A percentile compares a stretch with the other conserved stretches of the same genome.
Conservation (phyloP, 208 protist genomes). For the Crithidia thermophila region DNA sequence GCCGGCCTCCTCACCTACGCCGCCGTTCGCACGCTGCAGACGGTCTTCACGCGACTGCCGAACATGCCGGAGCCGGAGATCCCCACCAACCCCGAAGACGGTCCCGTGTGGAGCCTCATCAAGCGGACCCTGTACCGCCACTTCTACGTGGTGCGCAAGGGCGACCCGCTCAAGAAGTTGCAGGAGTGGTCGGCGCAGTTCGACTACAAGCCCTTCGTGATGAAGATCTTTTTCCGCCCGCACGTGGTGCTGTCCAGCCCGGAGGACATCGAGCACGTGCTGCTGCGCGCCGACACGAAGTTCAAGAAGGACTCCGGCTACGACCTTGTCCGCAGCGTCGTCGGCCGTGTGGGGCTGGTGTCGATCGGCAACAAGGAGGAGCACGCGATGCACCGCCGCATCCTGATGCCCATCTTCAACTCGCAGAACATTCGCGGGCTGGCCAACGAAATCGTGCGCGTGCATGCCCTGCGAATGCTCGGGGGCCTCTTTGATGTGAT, state of each 20-base stretch:
- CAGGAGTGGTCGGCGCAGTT: slow-evolving; percentile 43
- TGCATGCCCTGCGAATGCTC: slow-evolving; percentile 47
- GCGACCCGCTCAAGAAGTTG: slow-evolving; percentile 45
- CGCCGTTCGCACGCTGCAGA: slow-evolving; percentile 23
- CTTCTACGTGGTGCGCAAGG: slow-evolving; percentile 56
- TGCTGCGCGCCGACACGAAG: slow-evolving; percentile 42
- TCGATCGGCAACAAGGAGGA: slow-evolving; percentile 47
- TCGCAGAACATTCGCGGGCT: slow-evolving; percentile 46
- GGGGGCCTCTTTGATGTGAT: slow-evolving; percentile 35
- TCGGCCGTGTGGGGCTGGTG: slow-evolving; percentile 52
- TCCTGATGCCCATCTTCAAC: slow-evolving; percentile 46
- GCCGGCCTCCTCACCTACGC: slow-evolving; percentile 24
- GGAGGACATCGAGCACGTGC: slow-evolving; percentile 48
- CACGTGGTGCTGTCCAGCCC: slow-evolving; percentile 59
- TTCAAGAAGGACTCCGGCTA: slow-evolving; percentile 53
- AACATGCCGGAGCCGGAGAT: slow-evolving; percentile 46
- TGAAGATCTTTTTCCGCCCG: slow-evolving; percentile 55
- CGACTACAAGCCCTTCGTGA: slow-evolving; percentile 54
- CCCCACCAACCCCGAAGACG: slow-evolving; percentile 36
- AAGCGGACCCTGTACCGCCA: slow-evolving; percentile 57
- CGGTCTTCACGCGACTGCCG: slow-evolving; percentile 32
- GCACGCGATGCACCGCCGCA: slow-evolving; percentile 44
- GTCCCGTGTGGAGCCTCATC: slow-evolving; percentile 37
- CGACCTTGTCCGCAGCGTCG: slow-evolving; percentile 55
- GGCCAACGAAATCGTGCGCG: slow-evolving; percentile 46